These are phyloP conservation scores for Aquilaria sinensis DNA, from an alignment of 345 rosid genomes.

Conservation along the genomic window DNA sequence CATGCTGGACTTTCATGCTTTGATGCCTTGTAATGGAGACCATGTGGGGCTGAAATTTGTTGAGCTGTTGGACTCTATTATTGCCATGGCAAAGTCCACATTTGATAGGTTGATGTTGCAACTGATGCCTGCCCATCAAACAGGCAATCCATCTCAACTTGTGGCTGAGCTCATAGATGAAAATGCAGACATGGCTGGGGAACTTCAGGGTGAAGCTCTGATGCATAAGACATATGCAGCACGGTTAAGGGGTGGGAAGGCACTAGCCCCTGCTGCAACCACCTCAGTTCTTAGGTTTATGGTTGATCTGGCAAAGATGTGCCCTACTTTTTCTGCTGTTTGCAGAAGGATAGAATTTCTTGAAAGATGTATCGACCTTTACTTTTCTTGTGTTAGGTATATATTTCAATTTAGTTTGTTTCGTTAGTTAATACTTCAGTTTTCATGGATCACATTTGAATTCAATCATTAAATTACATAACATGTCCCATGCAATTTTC, in stretches of 20 bases:
- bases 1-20: constrained; percentile 98
- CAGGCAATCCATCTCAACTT: constrained; percentile 90
- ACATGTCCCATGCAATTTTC: no score
- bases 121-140: constrained; percentile 83
- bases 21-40: constrained; percentile 84
- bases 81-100: constrained; percentile 92
- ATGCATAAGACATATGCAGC: constrained; percentile 99
- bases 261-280: constrained; percentile 98
- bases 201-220: constrained; percentile 99
- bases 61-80: constrained; percentile 87
- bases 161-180: constrained; percentile 95
- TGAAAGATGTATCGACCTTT: constrained; percentile 88
- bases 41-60: constrained; percentile 78
- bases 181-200: constrained; percentile 85
- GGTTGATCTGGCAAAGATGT: constrained; percentile 99
- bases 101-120: constrained; percentile 88
- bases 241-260: constrained; percentile 97
- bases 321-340: constrained; percentile 84
- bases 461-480: no score
- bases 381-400: constrained; percentile 95
- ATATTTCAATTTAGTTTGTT: constrained; percentile 17
- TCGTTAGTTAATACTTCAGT: neutral
- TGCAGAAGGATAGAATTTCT: constrained; percentile 92
- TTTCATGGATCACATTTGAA: constrained; percentile 2
- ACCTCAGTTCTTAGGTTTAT: constrained; percentile 93